Evolutionary conservation across 2,329 filamentous ascomycete species (phyloP).

Genomic region (Chaetomium globosum): DNA sequence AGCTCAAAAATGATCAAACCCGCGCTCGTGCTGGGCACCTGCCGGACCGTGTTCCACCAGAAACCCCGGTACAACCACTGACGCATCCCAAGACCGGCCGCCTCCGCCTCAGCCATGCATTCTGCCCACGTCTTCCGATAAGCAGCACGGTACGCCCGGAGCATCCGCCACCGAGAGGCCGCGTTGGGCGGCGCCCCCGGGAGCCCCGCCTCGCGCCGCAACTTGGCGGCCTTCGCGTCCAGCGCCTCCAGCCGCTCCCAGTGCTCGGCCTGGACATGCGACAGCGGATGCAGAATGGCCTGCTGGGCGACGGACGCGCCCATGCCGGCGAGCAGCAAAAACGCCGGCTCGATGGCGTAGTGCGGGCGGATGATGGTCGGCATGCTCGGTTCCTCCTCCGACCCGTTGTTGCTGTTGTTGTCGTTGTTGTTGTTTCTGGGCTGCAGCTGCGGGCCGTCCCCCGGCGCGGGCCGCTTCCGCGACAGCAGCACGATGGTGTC

Average conservation of each 20-base stretch:
- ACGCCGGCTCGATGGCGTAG: constrained; percentile 73
- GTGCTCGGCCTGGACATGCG: constrained; percentile 70
- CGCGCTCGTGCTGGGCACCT: constrained; percentile 76
- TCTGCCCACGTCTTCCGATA: constrained; percentile 69
- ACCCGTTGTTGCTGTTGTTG: too few species aligned
- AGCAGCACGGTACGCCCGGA: constrained; percentile 68
- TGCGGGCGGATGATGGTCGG: constrained; percentile 67
- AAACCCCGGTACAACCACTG: constrained; percentile 73
- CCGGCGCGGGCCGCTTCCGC: constrained; percentile 47
- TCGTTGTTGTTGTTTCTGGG: too few species aligned
- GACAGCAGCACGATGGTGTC: constrained; percentile 56
- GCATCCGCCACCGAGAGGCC: constrained; percentile 52
- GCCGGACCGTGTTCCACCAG: constrained; percentile 70
- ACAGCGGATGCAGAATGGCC: constrained; percentile 69
- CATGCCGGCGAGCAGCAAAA: constrained; percentile 69
- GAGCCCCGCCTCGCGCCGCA: constrained; percentile 41
- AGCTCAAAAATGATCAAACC: constrained; percentile 79
- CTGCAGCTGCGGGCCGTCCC: constrained; percentile 23
- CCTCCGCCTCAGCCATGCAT: constrained; percentile 59
- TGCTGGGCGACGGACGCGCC: constrained; percentile 71
- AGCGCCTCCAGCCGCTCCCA: constrained; percentile 73
- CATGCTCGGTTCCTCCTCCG: constrained; percentile 29
- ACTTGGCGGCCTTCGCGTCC: constrained; percentile 60
- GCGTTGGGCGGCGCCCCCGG: constrained; percentile 24
- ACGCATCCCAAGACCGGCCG: constrained; percentile 58